Base-by-base conservation (phyloP, 2,329 filamentous ascomycete species). In the Xylariaceae sp. region DNA sequence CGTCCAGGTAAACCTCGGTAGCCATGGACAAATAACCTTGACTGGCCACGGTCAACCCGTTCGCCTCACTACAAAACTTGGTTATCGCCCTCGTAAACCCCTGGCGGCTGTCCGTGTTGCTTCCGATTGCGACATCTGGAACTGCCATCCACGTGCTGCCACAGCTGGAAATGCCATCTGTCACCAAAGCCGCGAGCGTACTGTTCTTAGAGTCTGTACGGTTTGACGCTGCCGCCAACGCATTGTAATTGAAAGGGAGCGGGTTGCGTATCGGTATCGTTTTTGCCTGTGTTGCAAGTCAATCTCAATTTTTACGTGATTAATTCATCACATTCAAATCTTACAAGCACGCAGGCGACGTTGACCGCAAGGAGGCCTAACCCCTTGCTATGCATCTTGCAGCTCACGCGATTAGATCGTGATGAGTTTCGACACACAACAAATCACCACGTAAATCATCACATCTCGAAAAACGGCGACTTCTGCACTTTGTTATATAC, bases 121-220 rank as follows among this genome's bases (percentile, higher is more conserved):
- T 45, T 10, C 57, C 62, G 31, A 64, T 65, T 2, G 40, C 48
- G 27, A 63, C 58, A 48, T 65, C 58, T 32, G 58, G 51, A 30
- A 58, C 49, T 14, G 60, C 53, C 59, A 65, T 63, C 61, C 61
- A 64, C 1, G 48, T 47, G 22, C 17, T 48, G 6, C 55, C 53
- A 38, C 62, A 65, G 51, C 60, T 64, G 6, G 62, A 65, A 42
- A 65, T 58, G 33, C 42, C 58, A 50, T 65, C 58, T 6, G 54
- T 55, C 30, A 52, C 49, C 22, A 27, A 27, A 27, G 22, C 22
- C 22, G 22, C 22, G 22, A 27, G 22, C 22, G 22, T 27, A 4
- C 48, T 46, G 31, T 43, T 39, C 6, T 4, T 17, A 5, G 12
- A 12, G 35, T 38, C 15, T 38, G 51, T 53, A 36, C 32, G 22